Evolutionary conservation across 805 yeast species (phyloP).

Genomic region (Kodamaea sagamina): DNA sequence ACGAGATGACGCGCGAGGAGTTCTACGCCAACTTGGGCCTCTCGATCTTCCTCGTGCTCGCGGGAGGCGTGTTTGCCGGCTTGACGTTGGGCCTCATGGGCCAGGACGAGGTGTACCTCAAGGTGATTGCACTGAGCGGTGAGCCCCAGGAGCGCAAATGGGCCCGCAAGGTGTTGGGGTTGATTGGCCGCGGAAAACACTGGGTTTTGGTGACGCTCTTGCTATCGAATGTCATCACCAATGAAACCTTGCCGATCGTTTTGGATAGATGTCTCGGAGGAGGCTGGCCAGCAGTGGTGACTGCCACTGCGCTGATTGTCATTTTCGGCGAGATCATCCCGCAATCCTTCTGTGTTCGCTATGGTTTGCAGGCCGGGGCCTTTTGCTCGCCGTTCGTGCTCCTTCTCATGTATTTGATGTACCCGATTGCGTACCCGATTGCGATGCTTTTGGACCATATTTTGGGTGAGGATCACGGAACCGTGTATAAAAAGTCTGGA

Average conservation of each 20-base stretch:
- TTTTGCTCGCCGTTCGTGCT: conserved; percentile 87
- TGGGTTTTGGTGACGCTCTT: conserved; percentile 93
- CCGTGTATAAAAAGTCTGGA: conserved; percentile 89
- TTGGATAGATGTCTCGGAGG: conserved; percentile 93
- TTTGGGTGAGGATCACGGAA: conserved; percentile 95
- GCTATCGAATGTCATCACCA: conserved; percentile 85
- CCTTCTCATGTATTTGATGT: conserved; percentile 81
- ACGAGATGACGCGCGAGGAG: conserved; percentile 35
- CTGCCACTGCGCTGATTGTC: conserved; percentile 91
- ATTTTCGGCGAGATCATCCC: conserved; percentile 97
- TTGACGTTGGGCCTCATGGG: conserved; percentile 97
- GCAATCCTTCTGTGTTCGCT: conserved; percentile 88
- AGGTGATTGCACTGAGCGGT: conserved; percentile 91
- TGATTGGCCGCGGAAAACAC: conserved; percentile 85
- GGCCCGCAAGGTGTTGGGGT: conserved; percentile 69
- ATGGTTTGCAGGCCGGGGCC: conserved; percentile 90
- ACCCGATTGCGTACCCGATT: conserved; percentile 90
- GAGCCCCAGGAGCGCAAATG: conserved; percentile 62
- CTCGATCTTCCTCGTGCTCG: conserved; percentile 61
- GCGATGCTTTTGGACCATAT: conserved; percentile 77
- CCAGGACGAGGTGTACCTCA: conserved; percentile 92
- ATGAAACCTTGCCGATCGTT: conserved; percentile 92
- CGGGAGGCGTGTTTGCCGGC: conserved; percentile 92
- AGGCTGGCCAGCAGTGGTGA: conserved; percentile 94
- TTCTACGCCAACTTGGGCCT: conserved; percentile 52